A percentile compares a stretch with the other conserved stretches of the same genome.
These are phyloP conservation scores for Flaveria robusta DNA, from an alignment of 129 eudicot species.

Conservation along the genomic window DNA sequence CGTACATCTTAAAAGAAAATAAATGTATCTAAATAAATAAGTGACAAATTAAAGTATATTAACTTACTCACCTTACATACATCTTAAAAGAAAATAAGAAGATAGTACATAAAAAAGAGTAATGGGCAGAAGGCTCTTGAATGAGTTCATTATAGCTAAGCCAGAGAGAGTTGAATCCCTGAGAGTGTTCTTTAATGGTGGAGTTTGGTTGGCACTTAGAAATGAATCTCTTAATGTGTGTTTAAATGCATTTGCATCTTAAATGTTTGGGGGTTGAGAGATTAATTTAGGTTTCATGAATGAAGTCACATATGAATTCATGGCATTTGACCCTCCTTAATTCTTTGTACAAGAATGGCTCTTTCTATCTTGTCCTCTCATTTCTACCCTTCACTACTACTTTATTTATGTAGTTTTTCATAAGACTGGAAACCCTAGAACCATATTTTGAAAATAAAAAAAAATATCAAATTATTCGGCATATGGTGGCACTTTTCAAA, in stretches of 20 bases:
- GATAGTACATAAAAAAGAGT: constrained; percentile 39
- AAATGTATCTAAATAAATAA: no score
- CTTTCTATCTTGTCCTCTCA: neutral
- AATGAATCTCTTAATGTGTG: constrained; percentile 41
- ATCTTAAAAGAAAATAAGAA: constrained; percentile 22
- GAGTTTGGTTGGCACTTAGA: constrained; percentile 48
- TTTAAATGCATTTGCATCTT: constrained; percentile 42
- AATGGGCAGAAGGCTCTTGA: constrained; percentile 42
- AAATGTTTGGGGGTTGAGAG: constrained; percentile 39
- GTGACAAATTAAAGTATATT: neutral
- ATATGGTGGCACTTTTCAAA: neutral
- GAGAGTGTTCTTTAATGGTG: constrained; percentile 35
- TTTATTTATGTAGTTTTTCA: neutral
- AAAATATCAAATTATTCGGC: neutral
- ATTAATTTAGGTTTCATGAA: constrained; percentile 44
- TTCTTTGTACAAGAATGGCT: constrained; percentile 29
- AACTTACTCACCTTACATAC: constrained; percentile 12
- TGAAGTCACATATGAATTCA: constrained; percentile 43
- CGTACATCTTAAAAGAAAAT: no score
- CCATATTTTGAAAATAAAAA: neutral
- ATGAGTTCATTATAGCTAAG: constrained; percentile 43
- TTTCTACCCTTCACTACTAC: constrained; percentile 5
- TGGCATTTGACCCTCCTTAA: constrained; percentile 37
- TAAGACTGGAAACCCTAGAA: neutral
- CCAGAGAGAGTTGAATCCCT: constrained; percentile 41